These are phyloP conservation scores for Schizophyllum amplum DNA, from an alignment of 1,284 basidiomycete genomes.

Conservation along the genomic window DNA sequence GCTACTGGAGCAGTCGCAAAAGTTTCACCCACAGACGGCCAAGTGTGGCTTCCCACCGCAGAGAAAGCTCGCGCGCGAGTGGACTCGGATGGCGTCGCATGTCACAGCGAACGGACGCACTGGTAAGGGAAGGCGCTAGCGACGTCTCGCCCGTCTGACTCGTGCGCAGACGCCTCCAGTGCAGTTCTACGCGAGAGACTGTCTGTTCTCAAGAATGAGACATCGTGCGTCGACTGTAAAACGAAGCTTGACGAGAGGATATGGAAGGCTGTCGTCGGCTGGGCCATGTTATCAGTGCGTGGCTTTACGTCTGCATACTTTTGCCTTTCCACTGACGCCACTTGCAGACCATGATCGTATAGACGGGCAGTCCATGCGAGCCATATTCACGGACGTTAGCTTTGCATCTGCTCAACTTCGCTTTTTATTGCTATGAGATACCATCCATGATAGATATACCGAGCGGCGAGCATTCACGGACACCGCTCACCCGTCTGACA, in stretches of 20 bases:
- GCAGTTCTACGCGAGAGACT: neutral
- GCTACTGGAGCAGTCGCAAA: neutral
- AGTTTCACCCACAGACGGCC: neutral
- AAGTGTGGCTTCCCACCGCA: neutral
- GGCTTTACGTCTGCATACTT: too few relatives aligned
- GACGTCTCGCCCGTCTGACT: neutral
- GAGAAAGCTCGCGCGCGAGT: slow-evolving; percentile 1
- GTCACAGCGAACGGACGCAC: neutral
- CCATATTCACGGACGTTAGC: too few relatives aligned
- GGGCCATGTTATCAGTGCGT: neutral
- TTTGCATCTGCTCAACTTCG: too few relatives aligned
- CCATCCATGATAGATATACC: too few relatives aligned
- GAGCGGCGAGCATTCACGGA: too few relatives aligned
- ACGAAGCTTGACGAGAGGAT: neutral
- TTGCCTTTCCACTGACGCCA: too few relatives aligned
- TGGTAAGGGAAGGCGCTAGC: too few relatives aligned
- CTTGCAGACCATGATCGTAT: too few relatives aligned
- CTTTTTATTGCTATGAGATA: too few relatives aligned
- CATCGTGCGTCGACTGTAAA: neutral
- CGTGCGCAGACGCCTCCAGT: neutral
- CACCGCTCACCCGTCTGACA: too few relatives aligned
- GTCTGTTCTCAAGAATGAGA: neutral
- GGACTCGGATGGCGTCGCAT: slow-evolving; percentile 1
- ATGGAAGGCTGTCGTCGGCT: neutral
- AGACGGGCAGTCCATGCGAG: too few relatives aligned